A percentile compares a stretch with the other conserved stretches of the same genome.
These are phyloP conservation scores for Rhizoctonia solani DNA, from an alignment of 1,284 basidiomycete genomes.

Conservation along the genomic window DNA sequence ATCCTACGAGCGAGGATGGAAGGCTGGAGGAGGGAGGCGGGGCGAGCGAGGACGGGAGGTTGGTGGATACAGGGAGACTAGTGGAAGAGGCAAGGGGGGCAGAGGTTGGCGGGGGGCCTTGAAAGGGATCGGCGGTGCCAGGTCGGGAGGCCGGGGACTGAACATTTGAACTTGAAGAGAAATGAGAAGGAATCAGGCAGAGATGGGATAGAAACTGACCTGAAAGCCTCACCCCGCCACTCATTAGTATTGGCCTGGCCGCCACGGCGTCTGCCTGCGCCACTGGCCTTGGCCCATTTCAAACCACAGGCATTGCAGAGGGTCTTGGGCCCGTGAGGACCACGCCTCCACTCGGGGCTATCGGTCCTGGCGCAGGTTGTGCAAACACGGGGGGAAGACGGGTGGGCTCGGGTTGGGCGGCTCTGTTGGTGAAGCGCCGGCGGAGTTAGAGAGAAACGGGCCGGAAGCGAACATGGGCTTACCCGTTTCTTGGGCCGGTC, in stretches of 20 bases:
- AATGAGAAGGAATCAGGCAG: background rate
- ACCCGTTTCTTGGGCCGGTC: constrained; percentile 31
- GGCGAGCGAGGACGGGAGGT: background rate
- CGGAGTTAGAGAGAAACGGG: too few relatives aligned
- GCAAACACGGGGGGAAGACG: constrained; percentile 30
- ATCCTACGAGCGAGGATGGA: background rate
- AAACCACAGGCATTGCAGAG: constrained; percentile 29
- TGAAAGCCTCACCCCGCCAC: background rate
- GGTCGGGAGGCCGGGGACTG: background rate
- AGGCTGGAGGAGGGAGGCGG: constrained; percentile 9
- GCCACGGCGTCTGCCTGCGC: constrained; percentile 2
- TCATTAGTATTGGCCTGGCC: background rate
- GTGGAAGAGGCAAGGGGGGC: background rate
- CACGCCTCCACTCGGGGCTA: constrained; percentile 23
- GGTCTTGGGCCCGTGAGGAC: constrained; percentile 31
- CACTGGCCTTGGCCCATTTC: constrained; percentile 31
- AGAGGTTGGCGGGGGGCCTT: background rate
- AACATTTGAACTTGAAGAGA: background rate
- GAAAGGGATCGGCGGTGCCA: background rate
- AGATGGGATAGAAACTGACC: background rate
- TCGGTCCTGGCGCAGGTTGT: constrained; percentile 27
- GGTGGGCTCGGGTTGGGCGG: constrained; percentile 28
- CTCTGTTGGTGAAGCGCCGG: background rate
- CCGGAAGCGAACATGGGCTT: background rate
- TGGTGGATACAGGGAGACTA: background rate